phyloP scores from a whole-genome alignment of 1,284 basidiomycete genomes.

The Pseudozyma thailandica region DNA sequence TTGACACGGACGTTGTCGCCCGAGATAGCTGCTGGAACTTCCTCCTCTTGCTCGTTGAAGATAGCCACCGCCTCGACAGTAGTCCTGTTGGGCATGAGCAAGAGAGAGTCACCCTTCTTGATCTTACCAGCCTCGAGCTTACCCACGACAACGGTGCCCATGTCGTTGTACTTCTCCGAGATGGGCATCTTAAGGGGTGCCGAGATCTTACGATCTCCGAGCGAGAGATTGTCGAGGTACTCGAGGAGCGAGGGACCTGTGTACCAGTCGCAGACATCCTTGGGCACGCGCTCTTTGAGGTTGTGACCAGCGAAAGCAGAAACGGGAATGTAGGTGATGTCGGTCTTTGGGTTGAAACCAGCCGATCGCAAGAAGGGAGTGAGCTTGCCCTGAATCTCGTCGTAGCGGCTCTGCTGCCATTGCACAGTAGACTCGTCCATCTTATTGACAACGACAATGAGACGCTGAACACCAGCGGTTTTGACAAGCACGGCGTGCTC shows the following conservation, averaged over 20 bases:
- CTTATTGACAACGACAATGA: slow-evolving; percentile 68
- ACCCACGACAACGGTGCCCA: slow-evolving; percentile 67
- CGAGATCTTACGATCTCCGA: slow-evolving; percentile 65
- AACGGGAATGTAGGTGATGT: slow-evolving; percentile 65
- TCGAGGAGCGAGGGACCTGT: slow-evolving; percentile 60
- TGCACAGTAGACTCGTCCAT: slow-evolving; percentile 67
- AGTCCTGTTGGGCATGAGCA: slow-evolving; percentile 66
- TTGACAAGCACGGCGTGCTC: slow-evolving; percentile 68
- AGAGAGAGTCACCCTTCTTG: slow-evolving; percentile 59
- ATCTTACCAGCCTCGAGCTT: slow-evolving; percentile 67
- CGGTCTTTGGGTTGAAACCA: slow-evolving; percentile 68
- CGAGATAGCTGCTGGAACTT: slow-evolving; percentile 67
- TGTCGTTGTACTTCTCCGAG: slow-evolving; percentile 67
- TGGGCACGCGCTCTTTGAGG: slow-evolving; percentile 64
- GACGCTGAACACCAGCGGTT: slow-evolving; percentile 67
- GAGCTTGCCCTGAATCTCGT: slow-evolving; percentile 64
- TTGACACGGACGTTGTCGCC: slow-evolving; percentile 68
- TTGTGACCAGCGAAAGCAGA: slow-evolving; percentile 66
- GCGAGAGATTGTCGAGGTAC: slow-evolving; percentile 60
- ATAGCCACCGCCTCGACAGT: slow-evolving; percentile 61
- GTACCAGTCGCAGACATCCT: slow-evolving; percentile 62
- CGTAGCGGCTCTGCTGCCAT: slow-evolving; percentile 64
- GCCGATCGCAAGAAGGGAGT: slow-evolving; percentile 62
- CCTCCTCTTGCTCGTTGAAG: slow-evolving; percentile 66
- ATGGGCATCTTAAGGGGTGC: slow-evolving; percentile 67